Evolutionary conservation across 306 rosid species (phyloP).

Genomic region (Heteromeles arbutifolia): DNA sequence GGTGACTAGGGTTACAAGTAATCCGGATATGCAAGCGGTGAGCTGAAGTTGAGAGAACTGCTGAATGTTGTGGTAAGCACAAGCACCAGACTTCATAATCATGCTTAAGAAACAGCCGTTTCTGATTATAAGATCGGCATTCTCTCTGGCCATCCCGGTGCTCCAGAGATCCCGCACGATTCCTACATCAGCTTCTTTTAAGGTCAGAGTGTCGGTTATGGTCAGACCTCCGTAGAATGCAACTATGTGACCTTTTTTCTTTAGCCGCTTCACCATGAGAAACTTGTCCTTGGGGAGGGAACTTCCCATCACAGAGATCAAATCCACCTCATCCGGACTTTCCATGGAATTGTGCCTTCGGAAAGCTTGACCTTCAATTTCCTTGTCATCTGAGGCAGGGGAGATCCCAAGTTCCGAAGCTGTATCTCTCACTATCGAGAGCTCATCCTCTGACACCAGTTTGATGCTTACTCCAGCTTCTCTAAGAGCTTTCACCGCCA

Average conservation of each 20-base stretch:
- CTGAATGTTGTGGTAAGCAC: constrained; percentile 39
- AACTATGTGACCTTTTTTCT: constrained; percentile 36
- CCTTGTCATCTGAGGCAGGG: not conserved
- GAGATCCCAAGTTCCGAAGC: constrained; percentile 41
- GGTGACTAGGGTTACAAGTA: constrained; percentile 26
- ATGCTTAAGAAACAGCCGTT: constrained; percentile 15
- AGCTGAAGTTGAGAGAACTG: constrained; percentile 50
- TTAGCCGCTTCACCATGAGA: constrained; percentile 25
- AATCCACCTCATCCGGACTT: constrained; percentile 10
- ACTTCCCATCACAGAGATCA: constrained; percentile 34
- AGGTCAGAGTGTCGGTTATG: constrained; percentile 15
- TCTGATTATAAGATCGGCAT: constrained; percentile 22
- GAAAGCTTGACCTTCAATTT: constrained; percentile 27
- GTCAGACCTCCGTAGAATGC: constrained; percentile 43
- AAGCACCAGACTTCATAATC: constrained; percentile 28
- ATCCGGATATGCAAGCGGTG: constrained; percentile 40
- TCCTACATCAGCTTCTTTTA: constrained; percentile 49
- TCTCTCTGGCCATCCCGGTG: constrained; percentile 10
- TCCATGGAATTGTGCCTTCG: constrained; percentile 11
- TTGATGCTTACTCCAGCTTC: constrained; percentile 24
- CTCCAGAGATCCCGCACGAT: constrained; percentile 11
- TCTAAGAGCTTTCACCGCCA: constrained; percentile 22
- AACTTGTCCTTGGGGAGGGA: constrained; percentile 36
- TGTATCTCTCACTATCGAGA: constrained; percentile 8
- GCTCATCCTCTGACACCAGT: constrained; percentile 53